These are phyloP conservation scores for Boletus barrowsii DNA, from an alignment of 768 basidiomycete species.

Conservation along the genomic window DNA sequence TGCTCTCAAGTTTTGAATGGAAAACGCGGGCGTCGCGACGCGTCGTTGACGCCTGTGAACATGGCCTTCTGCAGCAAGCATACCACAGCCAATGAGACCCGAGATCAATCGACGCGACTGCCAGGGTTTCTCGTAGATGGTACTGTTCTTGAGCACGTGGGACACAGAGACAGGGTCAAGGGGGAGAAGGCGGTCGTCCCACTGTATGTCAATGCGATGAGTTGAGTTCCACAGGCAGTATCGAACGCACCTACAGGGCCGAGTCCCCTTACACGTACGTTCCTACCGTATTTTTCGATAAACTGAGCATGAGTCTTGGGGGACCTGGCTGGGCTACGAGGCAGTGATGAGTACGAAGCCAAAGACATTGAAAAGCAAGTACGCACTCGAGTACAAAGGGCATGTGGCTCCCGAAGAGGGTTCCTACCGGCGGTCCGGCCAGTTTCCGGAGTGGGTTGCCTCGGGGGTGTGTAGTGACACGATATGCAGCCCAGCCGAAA, in stretches of 20 bases:
- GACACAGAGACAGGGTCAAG: constrained; percentile 73
- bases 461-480: constrained; percentile 25
- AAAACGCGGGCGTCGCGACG: constrained; percentile 76
- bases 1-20: constrained; percentile 69
- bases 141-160: constrained; percentile 70
- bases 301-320: constrained; percentile 51
- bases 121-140: constrained; percentile 81
- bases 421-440: constrained; percentile 56
- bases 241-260: constrained; percentile 54
- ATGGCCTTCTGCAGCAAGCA: constrained; percentile 76
- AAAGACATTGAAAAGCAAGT: neutral
- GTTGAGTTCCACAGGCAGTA: neutral
- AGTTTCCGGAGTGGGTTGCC: constrained; percentile 49
- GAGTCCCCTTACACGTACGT: constrained; percentile 64
- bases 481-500: constrained; percentile 23
- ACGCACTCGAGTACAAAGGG: constrained; percentile 56
- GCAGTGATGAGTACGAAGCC: neutral
- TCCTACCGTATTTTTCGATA: constrained; percentile 61
- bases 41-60: constrained; percentile 79
- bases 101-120: constrained; percentile 72
- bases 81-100: constrained; percentile 76
- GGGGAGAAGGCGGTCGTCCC: constrained; percentile 77
- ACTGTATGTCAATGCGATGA: constrained; percentile 39
- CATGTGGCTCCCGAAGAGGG: constrained; percentile 55
- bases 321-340: constrained; percentile 51